These are phyloP conservation scores for Phlegmacium glaucopus DNA, from an alignment of 768 basidiomycete species.

Conservation along the genomic window DNA sequence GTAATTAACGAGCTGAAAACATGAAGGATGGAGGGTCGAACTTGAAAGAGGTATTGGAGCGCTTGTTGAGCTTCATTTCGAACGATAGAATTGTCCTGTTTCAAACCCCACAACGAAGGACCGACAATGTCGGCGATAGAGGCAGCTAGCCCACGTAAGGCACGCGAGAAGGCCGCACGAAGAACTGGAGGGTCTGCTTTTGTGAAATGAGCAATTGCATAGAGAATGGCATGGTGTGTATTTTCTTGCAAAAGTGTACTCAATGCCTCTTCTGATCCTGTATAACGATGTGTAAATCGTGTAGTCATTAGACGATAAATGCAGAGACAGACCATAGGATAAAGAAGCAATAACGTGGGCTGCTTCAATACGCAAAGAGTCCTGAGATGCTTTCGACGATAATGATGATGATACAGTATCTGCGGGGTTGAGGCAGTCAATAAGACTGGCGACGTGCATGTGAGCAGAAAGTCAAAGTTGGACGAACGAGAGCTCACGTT, in stretches of 20 bases:
- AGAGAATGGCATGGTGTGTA: slow-evolving; percentile 58
- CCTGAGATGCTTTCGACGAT: slow-evolving; percentile 32
- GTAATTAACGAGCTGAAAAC: slow-evolving; percentile 1
- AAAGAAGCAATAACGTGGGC: slow-evolving; percentile 74
- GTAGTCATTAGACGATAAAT: neutral
- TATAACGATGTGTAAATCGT: neutral
- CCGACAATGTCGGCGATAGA: slow-evolving; percentile 68
- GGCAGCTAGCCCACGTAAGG: slow-evolving; percentile 53
- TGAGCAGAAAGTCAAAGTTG: neutral
- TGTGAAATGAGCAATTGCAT: slow-evolving; percentile 51
- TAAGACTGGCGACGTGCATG: slow-evolving; percentile 39
- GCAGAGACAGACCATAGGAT: slow-evolving; percentile 48
- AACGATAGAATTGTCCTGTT: slow-evolving; percentile 38
- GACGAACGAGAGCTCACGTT: slow-evolving; percentile 35
- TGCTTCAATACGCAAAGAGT: slow-evolving; percentile 64
- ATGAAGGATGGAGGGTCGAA: slow-evolving; percentile 19
- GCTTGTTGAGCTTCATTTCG: slow-evolving; percentile 52
- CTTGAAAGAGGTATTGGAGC: slow-evolving; percentile 59
- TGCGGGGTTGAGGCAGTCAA: slow-evolving; percentile 51
- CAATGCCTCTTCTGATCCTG: slow-evolving; percentile 63
- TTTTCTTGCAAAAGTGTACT: slow-evolving; percentile 52
- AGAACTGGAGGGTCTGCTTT: slow-evolving; percentile 36
- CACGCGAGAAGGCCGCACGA: slow-evolving; percentile 59
- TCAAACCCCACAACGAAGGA: slow-evolving; percentile 65
- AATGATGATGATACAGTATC: slow-evolving; percentile 5